A percentile compares a stretch with the other conserved stretches of the same genome.
Conservation (phyloP, 2,329 filamentous ascomycete genomes). For the Chaetomiaceae sp. region DNA sequence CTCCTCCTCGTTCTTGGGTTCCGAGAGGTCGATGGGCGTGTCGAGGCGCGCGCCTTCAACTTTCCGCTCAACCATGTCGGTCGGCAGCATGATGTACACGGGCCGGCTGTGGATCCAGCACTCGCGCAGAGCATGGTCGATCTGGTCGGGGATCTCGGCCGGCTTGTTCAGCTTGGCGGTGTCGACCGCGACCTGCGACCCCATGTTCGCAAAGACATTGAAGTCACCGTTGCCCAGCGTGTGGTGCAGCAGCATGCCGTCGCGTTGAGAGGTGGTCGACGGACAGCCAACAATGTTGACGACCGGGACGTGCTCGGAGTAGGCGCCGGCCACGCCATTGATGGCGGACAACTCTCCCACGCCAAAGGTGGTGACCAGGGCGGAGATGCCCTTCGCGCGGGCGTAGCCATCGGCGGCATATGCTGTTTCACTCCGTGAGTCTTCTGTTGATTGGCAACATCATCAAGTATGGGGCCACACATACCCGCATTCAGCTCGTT, state of each 20-base stretch:
- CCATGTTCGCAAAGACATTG: conserved; percentile 78
- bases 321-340: conserved; percentile 68
- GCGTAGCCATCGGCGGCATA: conserved; percentile 80
- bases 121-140: conserved; percentile 69
- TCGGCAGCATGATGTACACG: conserved; percentile 78
- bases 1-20: conserved; percentile 59
- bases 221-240: conserved; percentile 75
- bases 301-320: conserved; percentile 64
- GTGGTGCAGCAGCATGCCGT: conserved; percentile 54
- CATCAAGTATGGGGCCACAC: too few relatives aligned
- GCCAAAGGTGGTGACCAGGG: conserved; percentile 69
- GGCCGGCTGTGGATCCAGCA: conserved; percentile 70
- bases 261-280: conserved; percentile 41
- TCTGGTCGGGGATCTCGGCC: conserved; percentile 62
- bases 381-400: conserved; percentile 62
- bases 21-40: conserved; percentile 61
- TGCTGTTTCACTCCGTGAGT: conserved; percentile 35
- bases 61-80: conserved; percentile 71
- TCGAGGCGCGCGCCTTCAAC: conserved; percentile 66
- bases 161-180: conserved; percentile 66
- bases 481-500: conserved; percentile 68
- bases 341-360: conserved; percentile 69
- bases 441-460: too few relatives aligned
- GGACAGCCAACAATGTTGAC: conserved; percentile 60
- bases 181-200: conserved; percentile 61